These are phyloP conservation scores for Citrus hindsii DNA, from an alignment of 345 rosid genomes.

Conservation along the genomic window DNA sequence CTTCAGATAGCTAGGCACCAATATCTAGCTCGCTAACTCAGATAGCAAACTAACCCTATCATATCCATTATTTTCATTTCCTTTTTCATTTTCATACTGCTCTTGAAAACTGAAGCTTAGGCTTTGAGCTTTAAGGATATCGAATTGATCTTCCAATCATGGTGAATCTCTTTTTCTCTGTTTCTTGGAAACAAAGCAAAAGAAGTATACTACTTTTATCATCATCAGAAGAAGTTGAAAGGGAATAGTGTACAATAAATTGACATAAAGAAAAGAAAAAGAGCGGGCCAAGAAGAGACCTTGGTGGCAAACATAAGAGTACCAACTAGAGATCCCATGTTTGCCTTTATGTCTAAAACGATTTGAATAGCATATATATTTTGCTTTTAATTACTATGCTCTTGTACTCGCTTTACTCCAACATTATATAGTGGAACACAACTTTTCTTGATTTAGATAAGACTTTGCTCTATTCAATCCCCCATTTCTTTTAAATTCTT, in stretches of 20 bases:
- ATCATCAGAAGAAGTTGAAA: background rate
- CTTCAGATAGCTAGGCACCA: background rate
- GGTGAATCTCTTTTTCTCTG: background rate
- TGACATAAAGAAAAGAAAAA: conserved; percentile 7
- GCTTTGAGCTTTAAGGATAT: background rate
- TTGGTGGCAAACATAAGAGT: conserved; percentile 55
- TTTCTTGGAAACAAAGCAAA: background rate
- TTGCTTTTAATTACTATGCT: conserved; percentile 24
- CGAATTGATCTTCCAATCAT: background rate
- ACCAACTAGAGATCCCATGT: conserved; percentile 46
- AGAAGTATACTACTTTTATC: background rate
- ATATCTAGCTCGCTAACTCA: background rate
- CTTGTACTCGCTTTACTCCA: conserved; percentile 40
- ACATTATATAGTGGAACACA: conserved; percentile 54
- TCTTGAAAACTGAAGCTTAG: background rate
- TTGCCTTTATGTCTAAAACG: conserved; percentile 41
- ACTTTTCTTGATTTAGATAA: conserved; percentile 37
- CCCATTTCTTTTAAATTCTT: background rate
- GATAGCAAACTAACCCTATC: background rate
- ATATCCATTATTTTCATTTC: background rate
- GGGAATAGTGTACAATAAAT: background rate
- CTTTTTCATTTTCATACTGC: background rate
- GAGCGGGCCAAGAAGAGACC: conserved; percentile 34
- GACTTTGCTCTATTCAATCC: conserved; percentile 7
- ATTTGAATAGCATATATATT: conserved; percentile 47